phyloP scores from a whole-genome alignment of 495 filamentous ascomycete species.

The Penicillium antarcticum region DNA sequence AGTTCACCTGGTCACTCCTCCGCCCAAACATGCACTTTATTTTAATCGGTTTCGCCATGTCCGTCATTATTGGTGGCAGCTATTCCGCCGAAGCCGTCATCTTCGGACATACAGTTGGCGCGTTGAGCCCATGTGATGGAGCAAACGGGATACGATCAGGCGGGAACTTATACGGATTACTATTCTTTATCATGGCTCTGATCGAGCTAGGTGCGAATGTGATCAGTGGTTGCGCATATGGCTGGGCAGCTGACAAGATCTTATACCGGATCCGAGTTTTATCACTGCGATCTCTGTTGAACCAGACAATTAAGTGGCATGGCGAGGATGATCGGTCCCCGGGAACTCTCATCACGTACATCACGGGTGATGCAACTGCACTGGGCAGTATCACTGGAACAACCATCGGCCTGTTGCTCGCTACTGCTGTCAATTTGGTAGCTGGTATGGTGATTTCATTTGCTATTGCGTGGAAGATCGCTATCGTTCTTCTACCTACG shows the following conservation, averaged over 20 bases:
- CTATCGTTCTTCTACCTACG: conserved; percentile 34
- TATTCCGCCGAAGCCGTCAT: conserved; percentile 48
- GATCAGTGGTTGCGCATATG: conserved; percentile 44
- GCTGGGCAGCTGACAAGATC: conserved; percentile 49
- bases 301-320: conserved; percentile 52
- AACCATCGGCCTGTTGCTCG: conserved; percentile 41
- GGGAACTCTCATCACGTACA: conserved; percentile 40
- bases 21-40: conserved; percentile 33
- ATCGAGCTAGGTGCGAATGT: conserved; percentile 50
- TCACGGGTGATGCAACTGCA: conserved; percentile 47
- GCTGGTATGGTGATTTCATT: conserved; percentile 36
- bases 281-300: conserved; percentile 46
- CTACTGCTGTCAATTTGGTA: conserved; percentile 38
- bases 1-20: conserved; percentile 21
- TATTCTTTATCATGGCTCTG: conserved; percentile 54
- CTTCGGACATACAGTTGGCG: conserved; percentile 46
- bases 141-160: conserved; percentile 30
- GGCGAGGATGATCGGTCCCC: conserved; percentile 42
- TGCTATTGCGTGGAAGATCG: conserved; percentile 40
- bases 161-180: conserved; percentile 47
- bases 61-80: conserved; percentile 39
- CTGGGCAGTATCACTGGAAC: conserved; percentile 46
- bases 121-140: conserved; percentile 36
- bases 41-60: conserved; percentile 29
- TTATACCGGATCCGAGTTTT: conserved; percentile 46